phyloP scores from a whole-genome alignment of 2,329 filamentous ascomycete genomes.

The Pseudocercospora cruenta region DNA sequence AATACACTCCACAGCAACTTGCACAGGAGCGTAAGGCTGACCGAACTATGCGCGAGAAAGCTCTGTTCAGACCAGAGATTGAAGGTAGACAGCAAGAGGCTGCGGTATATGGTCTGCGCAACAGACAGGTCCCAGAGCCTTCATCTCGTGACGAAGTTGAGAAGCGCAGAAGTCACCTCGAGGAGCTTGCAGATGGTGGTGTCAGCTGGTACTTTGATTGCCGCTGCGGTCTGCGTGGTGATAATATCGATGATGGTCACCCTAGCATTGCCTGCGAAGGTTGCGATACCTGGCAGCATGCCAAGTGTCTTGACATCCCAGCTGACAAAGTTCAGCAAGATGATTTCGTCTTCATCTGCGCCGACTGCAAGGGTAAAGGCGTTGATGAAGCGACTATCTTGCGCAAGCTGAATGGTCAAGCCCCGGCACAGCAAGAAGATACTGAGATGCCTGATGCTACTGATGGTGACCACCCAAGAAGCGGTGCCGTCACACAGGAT shows the following conservation, averaged over 20 bases:
- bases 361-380: neutral
- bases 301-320: conserved; percentile 5
- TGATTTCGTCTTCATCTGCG: conserved; percentile 7
- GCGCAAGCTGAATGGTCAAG: neutral
- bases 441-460: neutral
- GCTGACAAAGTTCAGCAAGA: conserved; percentile 1
- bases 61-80: neutral
- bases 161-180: neutral
- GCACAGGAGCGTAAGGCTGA: conserved; percentile 9
- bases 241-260: conserved; percentile 1
- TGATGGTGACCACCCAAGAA: neutral
- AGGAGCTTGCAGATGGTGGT: conserved; percentile 3
- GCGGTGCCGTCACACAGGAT: neutral
- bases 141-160: neutral
- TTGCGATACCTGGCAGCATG: conserved; percentile 6
- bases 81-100: neutral
- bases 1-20: conserved; percentile 4
- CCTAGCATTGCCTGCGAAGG: conserved; percentile 7
- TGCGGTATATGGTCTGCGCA: neutral
- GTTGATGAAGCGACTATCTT: neutral
- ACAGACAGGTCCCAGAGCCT: neutral
- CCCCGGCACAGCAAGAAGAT: neutral
- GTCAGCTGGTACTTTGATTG: conserved; percentile 7
- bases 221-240: neutral
- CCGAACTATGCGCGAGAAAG: conserved; percentile 1